Evolutionary conservation across 352 stramenopile species (phyloP).

Genomic region (Stramenopiles sp.): DNA sequence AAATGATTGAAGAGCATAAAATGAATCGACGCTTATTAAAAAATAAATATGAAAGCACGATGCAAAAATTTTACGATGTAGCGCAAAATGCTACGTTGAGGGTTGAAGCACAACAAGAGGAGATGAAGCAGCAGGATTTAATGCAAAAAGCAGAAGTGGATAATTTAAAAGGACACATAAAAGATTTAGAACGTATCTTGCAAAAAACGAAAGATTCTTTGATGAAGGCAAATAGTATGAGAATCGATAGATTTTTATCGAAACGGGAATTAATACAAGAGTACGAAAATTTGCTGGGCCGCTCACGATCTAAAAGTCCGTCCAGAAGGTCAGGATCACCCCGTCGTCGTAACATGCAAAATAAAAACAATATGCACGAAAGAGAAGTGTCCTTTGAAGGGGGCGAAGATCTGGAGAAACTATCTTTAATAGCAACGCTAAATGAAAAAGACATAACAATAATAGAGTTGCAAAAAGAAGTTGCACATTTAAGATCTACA

Average conservation of each 20-base stretch:
- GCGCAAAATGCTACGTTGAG: not conserved
- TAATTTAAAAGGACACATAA: not conserved
- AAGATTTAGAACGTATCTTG: not conserved
- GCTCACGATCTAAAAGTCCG: not conserved
- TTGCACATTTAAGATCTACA: not conserved
- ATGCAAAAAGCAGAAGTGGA: not conserved
- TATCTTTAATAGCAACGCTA: not conserved
- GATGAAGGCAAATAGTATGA: not conserved
- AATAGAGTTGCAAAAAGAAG: not conserved
- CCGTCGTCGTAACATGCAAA: not conserved
- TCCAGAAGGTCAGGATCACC: not conserved
- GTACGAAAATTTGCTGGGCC: not conserved
- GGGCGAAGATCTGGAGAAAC: not conserved
- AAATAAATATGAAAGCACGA: not conserved
- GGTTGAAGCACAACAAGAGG: not conserved
- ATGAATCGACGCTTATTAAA: not conserved
- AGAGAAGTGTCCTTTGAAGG: not conserved
- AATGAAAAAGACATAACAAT: not conserved
- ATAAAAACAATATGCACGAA: not conserved
- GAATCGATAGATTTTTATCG: not conserved
- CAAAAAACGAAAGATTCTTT: not conserved
- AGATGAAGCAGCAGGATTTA: not conserved
- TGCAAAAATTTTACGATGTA: not conserved
- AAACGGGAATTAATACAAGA: not conserved
- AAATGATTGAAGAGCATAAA: not conserved